Base-by-base conservation (phyloP, 2,329 filamentous ascomycete genomes). In the Fusarium camptoceras region DNA sequence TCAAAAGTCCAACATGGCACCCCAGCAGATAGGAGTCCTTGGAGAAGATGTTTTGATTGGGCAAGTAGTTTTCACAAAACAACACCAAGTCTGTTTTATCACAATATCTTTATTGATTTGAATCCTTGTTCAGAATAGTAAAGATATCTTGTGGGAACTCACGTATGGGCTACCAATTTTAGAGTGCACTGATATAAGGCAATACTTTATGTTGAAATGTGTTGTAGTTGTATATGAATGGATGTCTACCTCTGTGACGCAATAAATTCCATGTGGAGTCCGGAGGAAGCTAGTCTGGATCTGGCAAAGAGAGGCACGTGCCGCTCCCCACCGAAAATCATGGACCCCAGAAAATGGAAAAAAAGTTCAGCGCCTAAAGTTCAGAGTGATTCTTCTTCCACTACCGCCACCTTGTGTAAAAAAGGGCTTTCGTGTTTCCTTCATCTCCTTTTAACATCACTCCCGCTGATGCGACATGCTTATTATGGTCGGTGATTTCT, bases 401-500 rank as follows among this genome's bases (percentile, higher is more conserved):
- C 56, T 47, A 59, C 63, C 60, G 50, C 56, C 67, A 69, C 46
- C 51, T 49, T 16, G 31, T 42, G 34, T 34, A 49, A 25, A 30
- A 18, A 59, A 59, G 42, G 49, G 44, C 54, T 48, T 28, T 48
- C 57, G 27, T 55, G n/a, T 50, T 55, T 42, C 46, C 46, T 39
- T 51, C 44, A 55, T 50, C 11, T 55, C 57, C 50, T 37, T 57
- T 61, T 20, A 57, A 31, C 53, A 59, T 51, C 57, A 44, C 25
- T 27, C n/a, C 55, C 58, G 69, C 61, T 54, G 41, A 61, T 67
- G 43, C 58, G 27, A 60, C 28, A 62, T 68, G 44, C 55, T 55
- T 76, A 77, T 64, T 75, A 78, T 78, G 77, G 77, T 59, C 63
- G 41, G 49, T 64, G 60, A 68, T 46, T 64, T 46, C 20, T 59